Conservation (phyloP, 371 early-diverging fungal species). For the Thermomucor indicae-seudaticae region DNA sequence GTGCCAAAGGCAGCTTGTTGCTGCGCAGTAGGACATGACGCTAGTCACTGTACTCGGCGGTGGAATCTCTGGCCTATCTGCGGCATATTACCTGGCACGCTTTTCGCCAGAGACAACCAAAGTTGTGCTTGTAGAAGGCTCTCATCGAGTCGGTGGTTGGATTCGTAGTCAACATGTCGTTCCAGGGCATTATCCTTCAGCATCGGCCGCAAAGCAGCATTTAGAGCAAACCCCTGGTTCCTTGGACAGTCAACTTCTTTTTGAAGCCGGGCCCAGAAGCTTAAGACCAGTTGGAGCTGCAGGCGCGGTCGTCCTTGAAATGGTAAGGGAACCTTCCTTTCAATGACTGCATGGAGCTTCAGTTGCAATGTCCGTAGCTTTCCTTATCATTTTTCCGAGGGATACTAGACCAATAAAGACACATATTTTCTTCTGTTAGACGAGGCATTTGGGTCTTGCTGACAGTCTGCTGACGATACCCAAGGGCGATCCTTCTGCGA, state of each 20-base stretch:
- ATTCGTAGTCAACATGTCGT: constrained; percentile 58
- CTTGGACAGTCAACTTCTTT: constrained; percentile 51
- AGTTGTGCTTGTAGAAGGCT: constrained; percentile 72
- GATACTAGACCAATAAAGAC: no score
- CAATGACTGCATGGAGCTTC: no score
- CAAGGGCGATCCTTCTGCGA: constrained; percentile 68
- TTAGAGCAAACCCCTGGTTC: no score
- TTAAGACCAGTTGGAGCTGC: constrained; percentile 74
- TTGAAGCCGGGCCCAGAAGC: constrained; percentile 88
- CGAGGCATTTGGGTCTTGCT: constrained; percentile 58
- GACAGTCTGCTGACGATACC: constrained; percentile 56
- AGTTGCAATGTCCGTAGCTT: no score
- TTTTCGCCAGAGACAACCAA: constrained; percentile 43
- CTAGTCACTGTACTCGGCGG: constrained; percentile 80
- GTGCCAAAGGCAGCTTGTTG: no score
- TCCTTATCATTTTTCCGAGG: no score
- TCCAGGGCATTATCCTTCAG: constrained; percentile 16
- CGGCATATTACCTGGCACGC: constrained; percentile 78
- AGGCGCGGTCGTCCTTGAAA: constrained; percentile 72
- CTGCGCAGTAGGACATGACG: background rate
- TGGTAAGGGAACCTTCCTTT: constrained; percentile 52
- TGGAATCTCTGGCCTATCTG: constrained; percentile 88
- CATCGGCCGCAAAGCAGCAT: no score
- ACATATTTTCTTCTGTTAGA: constrained; percentile 33
- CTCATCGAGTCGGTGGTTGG: constrained; percentile 85